Base-by-base conservation (phyloP, 192 early-diverging fungal genomes). In the Chytriomyces sp. region DNA sequence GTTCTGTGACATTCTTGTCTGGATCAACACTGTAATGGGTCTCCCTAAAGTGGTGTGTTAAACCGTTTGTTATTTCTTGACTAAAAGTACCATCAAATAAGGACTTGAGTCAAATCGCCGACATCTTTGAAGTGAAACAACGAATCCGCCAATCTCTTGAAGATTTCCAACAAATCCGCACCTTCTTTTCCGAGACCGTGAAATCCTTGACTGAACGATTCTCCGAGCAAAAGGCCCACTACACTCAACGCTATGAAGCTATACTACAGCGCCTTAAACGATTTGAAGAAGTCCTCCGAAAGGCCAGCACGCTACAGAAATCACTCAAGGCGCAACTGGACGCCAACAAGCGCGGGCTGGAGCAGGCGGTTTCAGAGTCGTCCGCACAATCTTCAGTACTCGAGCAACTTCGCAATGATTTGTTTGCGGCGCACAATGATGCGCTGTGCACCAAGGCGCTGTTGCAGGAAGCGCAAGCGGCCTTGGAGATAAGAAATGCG, bases 1-100 rank as follows among this genome's bases (percentile, higher is more conserved):
- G 14, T 65, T 65, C 14, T 33, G 31, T 8, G 63, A 65, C 31
- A 49, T 65, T 49, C 52, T 65, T 38, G 34, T 40, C 25, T 65
- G 63, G 63, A 65, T 65, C 38, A 65, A 65, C 38, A 65, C 63
- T 52, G 49, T 65, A 17, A 12, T 65, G 39, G 63, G 63, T 10
- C 40, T 41, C 14, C 63, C 63, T 26, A 41, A 65, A 65, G 40
- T 52, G 49, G 63, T 65, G 14, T 14, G 63, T 40, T 26, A 22
- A 0, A 0, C 14, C 3, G 3, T 62, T 58, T 8, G 30, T 3
- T 22, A 49, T 22, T 3, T 49, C 19, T 44, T 8, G n/a, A 12
- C 8, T 44, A 44, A 12, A 12, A 12, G 7, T 44, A 12, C 19
- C 19, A 12, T n/a, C 19, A n/a, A n/a, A 10, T 62, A 28, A 65